Base-by-base conservation (phyloP, 192 early-diverging fungal species). In the Phlyctochytrium planicorne region DNA sequence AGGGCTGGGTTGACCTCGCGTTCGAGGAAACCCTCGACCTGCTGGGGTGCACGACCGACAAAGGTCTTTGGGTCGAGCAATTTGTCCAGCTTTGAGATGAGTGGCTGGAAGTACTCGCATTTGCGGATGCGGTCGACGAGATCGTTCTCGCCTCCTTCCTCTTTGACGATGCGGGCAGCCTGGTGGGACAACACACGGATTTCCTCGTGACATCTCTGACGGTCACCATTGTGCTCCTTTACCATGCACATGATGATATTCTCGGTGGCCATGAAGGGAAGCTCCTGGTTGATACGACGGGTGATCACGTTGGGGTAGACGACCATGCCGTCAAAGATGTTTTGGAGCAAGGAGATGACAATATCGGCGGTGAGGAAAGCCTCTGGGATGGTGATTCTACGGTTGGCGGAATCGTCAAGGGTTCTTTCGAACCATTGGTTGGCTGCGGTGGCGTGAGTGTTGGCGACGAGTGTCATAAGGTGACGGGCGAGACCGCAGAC, bases 241-340 rank as follows among this genome's bases (percentile, higher is more conserved):
- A 97, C 95, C 89, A 97, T 94, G 34, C 92, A 95, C 95, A 98
- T 98, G 79, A 98, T 98, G 59, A 98, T 85, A 81, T 98, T 98
- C 78, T 98, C 97, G 25, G 97, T 98, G n/a, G 97, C 97, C 97
- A 97, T 98, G 78, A 98, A 98, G 53, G 97, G 97, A 40, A 98
- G 80, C 77, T 98, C 97, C 78, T 94, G 93, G 62, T 76, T 65
- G 78, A 98, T 97, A 33, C 93, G 88, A 36, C 91, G 88, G 34
- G 81, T 85, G 76, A 98, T 98, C 37, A 96, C 93, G 77, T 93
- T 85, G 56, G 95, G 95, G 76, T 98, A 98, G 0, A 98, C 97
- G 1, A 98, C 97, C 76, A 98, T 83, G 34, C 97, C 97, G 66
- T 95, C 92, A 34, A 90, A 94, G 60, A 98, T 94, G 88, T 98